Base-by-base conservation (phyloP, 768 basidiomycete species). In the Myochromella boudieri region DNA sequence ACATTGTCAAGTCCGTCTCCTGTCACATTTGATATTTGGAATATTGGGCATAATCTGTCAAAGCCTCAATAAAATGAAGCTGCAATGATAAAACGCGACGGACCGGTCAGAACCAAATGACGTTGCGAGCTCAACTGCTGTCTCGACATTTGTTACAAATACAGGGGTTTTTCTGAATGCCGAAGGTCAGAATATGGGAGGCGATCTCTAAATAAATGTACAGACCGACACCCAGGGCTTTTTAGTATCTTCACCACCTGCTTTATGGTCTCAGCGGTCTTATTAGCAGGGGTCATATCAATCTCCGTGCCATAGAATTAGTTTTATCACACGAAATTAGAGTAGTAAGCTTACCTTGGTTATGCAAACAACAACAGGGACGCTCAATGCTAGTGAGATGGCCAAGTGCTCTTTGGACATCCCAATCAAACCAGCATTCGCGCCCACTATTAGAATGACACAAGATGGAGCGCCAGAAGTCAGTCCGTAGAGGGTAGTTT, bases 381-480 rank as follows among this genome's bases (percentile, higher is more conserved):
- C 90, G 59, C 86, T 91, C 41, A 99, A 68, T 4, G 97, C 97
- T 1, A 99, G 74, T 3, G 95, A 84, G 49, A 98, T 95, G 1
- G 97, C 92, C 9, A 99, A 71, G 66, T 99, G 97, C 64, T 99
- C 97, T 66, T 97, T 93, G 26, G 87, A 91, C 91, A 93, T 92
- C 42, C 91, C 80, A 52, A 92, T 91, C 32, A 92, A 64, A 6
- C 91, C 91, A 1, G 97, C 95, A 62, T 99, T 98, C 6, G 85
- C 94, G 17, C 95, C 97, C 9, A 98, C 90, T 71, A 95, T 95
- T 37, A 99, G 72, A 44, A 97, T 84, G 10, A 91, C 87, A 61
- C 88, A 95, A 47, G 84, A 95, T 44, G 95, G 94, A 0, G 92
- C 87, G 22, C 93, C 92, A 3, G 94, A 95, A 0, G 95, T 97